phyloP scores from a whole-genome alignment of 306 rosid genomes.

The Mimosa bimucronata region DNA sequence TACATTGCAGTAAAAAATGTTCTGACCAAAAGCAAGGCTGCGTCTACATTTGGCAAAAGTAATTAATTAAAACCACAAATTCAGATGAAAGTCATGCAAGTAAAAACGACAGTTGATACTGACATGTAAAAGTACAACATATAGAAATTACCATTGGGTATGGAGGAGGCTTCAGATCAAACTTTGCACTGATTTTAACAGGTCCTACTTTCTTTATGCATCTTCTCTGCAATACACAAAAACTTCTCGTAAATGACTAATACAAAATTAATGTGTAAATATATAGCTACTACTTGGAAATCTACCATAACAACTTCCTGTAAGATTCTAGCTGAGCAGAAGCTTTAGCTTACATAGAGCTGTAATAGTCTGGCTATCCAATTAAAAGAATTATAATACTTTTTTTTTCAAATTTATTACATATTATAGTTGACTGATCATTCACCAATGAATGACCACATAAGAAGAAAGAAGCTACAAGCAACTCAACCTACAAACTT shows the following conservation, averaged over 20 bases:
- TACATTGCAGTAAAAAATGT: neutral
- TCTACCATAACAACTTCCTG: neutral
- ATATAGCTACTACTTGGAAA: neutral
- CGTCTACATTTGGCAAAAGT: neutral
- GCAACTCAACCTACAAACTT: neutral
- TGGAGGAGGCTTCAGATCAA: slow-evolving; percentile 9
- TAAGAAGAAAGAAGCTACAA: neutral
- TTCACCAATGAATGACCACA: neutral
- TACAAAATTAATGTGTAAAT: neutral
- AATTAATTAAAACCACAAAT: neutral
- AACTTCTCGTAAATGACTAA: neutral
- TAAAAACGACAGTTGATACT: neutral
- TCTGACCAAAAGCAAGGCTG: neutral
- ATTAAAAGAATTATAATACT: neutral
- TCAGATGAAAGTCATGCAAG: neutral
- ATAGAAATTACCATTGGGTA: neutral
- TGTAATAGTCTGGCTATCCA: neutral
- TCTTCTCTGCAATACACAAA: neutral
- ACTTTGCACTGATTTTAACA: neutral
- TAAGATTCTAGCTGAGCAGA: neutral
- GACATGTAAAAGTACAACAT: neutral
- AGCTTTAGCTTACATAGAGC: neutral
- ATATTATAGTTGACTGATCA: neutral
- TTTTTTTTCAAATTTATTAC: neutral
- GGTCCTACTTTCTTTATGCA: neutral